phyloP scores from a whole-genome alignment of 352 stramenopile genomes.

The Pythium aquatile region DNA sequence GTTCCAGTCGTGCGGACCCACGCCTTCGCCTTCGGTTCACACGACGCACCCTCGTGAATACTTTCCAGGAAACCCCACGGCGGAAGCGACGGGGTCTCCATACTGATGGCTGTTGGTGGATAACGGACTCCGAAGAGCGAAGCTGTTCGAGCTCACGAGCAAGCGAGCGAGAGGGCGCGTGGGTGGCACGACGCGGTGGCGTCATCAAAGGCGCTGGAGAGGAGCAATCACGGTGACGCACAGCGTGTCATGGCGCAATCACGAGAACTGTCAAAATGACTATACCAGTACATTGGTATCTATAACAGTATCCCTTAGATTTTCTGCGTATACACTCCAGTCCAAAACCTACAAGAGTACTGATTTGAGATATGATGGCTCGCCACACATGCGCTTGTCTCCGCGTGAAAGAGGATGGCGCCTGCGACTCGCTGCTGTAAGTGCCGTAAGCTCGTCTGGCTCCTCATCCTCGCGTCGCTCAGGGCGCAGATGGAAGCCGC shows the following conservation, averaged over 20 bases:
- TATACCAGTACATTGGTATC: background rate
- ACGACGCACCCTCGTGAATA: too few species aligned
- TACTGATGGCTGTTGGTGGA: too few species aligned
- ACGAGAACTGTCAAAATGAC: background rate
- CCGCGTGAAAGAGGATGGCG: background rate
- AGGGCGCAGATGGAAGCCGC: background rate
- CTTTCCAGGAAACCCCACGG: too few species aligned
- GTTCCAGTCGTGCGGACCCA: background rate
- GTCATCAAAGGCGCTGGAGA: background rate
- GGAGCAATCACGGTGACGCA: conserved; percentile 17
- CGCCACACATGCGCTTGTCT: background rate
- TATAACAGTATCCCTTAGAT: background rate
- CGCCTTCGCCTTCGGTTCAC: too few species aligned
- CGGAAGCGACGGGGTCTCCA: too few species aligned
- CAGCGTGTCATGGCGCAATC: conserved; percentile 9
- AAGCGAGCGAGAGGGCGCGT: background rate
- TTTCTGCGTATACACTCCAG: too few species aligned
- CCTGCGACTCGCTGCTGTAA: background rate
- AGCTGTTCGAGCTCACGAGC: background rate
- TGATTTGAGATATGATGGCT: background rate
- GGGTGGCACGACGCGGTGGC: background rate
- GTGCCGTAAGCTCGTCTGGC: background rate
- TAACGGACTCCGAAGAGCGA: background rate
- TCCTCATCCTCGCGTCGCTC: conserved; percentile 3
- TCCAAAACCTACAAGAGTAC: background rate